Evolutionary conservation across 2,329 filamentous ascomycete species (phyloP).

Genomic region (Alternaria ventricosa): DNA sequence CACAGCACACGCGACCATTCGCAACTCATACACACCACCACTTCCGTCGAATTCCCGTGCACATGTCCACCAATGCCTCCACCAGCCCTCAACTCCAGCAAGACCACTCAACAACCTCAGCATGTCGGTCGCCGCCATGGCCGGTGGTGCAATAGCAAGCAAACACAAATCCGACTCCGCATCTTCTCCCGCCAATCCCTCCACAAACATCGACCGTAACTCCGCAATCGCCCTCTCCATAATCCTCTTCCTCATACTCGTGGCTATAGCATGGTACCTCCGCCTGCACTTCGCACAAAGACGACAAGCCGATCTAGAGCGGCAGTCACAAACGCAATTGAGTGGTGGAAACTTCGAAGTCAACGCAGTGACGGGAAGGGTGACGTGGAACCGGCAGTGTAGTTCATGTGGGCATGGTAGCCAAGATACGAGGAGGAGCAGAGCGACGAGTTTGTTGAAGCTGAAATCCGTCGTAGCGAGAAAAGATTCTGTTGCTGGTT

Average conservation of each 20-base stretch:
- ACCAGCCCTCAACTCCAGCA: background rate
- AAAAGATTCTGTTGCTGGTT: background rate
- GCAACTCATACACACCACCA: background rate
- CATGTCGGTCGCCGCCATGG: background rate
- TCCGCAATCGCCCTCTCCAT: slow-evolving; percentile 18
- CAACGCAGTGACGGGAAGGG: background rate
- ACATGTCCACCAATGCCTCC: background rate
- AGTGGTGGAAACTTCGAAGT: background rate
- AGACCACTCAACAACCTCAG: background rate
- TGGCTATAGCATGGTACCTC: background rate
- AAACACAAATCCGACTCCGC: background rate
- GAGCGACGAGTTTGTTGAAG: background rate
- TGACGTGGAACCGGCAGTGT: background rate
- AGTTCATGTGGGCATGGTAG: background rate
- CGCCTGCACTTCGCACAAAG: background rate
- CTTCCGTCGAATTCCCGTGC: background rate
- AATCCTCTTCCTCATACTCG: slow-evolving; percentile 2
- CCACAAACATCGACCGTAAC: slow-evolving; percentile 11
- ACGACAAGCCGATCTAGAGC: background rate
- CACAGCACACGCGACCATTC: background rate
- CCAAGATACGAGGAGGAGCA: background rate
- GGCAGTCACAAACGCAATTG: background rate
- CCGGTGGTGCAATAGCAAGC: background rate
- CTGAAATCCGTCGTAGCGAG: background rate
- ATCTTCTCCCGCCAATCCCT: background rate